phyloP scores from a whole-genome alignment of 768 basidiomycete genomes.

The Boletus rex-veris region DNA sequence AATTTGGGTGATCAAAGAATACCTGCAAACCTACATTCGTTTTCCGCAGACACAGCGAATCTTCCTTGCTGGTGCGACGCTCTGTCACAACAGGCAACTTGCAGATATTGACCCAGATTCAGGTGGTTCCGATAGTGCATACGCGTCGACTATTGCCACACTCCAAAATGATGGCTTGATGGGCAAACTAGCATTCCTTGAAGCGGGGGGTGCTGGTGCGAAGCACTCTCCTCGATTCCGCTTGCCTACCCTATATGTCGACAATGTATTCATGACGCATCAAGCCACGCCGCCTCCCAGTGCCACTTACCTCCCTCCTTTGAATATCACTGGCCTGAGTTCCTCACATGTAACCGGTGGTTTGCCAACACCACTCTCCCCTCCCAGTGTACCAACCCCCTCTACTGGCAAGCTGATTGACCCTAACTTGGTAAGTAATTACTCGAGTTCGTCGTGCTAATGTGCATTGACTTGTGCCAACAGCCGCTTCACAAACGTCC shows the following conservation, averaged over 20 bases:
- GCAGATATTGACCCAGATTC: slow-evolving; percentile 1
- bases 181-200: slow-evolving; percentile 63
- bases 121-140: slow-evolving; percentile 59
- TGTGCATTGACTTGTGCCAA: background rate
- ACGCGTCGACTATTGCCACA: slow-evolving; percentile 51
- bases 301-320: slow-evolving; percentile 41
- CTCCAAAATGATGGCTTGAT: slow-evolving; percentile 60
- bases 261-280: slow-evolving; percentile 44
- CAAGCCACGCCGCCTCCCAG: slow-evolving; percentile 21
- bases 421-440: slow-evolving; percentile 54
- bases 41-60: slow-evolving; percentile 73
- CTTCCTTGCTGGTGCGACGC: slow-evolving; percentile 61
- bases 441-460: slow-evolving; percentile 5
- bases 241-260: slow-evolving; percentile 51
- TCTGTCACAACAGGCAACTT: background rate
- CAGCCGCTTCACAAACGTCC: slow-evolving; percentile 78
- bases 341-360: slow-evolving; percentile 52
- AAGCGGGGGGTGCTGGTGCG: slow-evolving; percentile 43
- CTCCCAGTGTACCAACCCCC: slow-evolving; percentile 35
- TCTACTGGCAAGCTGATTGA: slow-evolving; percentile 45
- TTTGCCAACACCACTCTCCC: slow-evolving; percentile 66
- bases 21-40: slow-evolving; percentile 63
- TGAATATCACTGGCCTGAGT: slow-evolving; percentile 40
- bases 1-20: slow-evolving; percentile 43
- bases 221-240: slow-evolving; percentile 45